phyloP scores from a whole-genome alignment of 2,329 filamentous ascomycete species.

The Diaporthe destruens region DNA sequence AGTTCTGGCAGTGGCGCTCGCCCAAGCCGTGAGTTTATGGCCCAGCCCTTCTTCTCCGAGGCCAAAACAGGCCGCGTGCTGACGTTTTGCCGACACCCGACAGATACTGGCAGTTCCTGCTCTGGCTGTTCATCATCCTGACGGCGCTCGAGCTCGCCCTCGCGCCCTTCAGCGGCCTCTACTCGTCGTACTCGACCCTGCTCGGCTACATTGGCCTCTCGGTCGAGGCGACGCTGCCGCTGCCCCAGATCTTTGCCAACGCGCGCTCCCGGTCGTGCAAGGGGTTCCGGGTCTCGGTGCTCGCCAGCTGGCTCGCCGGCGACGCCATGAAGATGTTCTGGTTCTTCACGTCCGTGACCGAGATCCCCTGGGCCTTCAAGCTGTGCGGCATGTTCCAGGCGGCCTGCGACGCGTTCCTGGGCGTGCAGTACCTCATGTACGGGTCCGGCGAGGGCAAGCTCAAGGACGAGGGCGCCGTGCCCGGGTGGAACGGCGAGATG shows the following conservation, averaged over 20 bases:
- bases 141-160: slow-evolving; percentile 76
- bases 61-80: slow-evolving; percentile 39
- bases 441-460: slow-evolving; percentile 60
- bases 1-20: slow-evolving; percentile 86
- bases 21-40: slow-evolving; percentile 69
- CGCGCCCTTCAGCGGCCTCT: slow-evolving; percentile 67
- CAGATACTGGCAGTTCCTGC: slow-evolving; percentile 83
- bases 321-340: slow-evolving; percentile 90
- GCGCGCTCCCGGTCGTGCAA: slow-evolving; percentile 76
- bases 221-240: slow-evolving; percentile 83
- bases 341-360: slow-evolving; percentile 79
- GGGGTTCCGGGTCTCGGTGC: slow-evolving; percentile 81
- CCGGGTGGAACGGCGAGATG: slow-evolving; percentile 43
- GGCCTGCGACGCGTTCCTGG: slow-evolving; percentile 79
- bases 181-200: slow-evolving; percentile 73
- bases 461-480: slow-evolving; percentile 48
- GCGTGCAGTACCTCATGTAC: slow-evolving; percentile 80
- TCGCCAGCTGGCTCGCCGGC: slow-evolving; percentile 82
- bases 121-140: slow-evolving; percentile 74
- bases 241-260: slow-evolving; percentile 84
- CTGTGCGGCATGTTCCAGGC: slow-evolving; percentile 86
- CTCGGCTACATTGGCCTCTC: slow-evolving; percentile 82
- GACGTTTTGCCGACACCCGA: slow-evolving; percentile 40
- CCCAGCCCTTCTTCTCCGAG: not conserved
- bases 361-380: slow-evolving; percentile 84